phyloP scores from a whole-genome alignment of 257 asterid species.

The Fraxinus excelsior region DNA sequence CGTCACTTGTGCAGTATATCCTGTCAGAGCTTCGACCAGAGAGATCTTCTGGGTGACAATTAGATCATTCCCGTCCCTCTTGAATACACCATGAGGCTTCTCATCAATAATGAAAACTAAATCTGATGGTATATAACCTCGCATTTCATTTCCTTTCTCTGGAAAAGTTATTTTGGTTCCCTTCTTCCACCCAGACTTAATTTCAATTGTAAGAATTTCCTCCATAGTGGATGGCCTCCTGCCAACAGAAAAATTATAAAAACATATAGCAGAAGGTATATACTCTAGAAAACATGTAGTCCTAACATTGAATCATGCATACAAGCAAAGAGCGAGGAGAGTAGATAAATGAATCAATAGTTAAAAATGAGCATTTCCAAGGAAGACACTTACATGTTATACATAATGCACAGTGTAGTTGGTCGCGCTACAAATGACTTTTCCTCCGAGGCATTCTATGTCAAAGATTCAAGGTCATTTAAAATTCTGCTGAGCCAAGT shows the following conservation, averaged over 20 bases:
- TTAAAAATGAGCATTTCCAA: background rate
- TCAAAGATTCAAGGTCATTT: background rate
- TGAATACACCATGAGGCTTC: constrained; percentile 76
- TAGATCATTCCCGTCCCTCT: constrained; percentile 87
- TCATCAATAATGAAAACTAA: constrained; percentile 82
- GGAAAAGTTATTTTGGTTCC: constrained; percentile 95
- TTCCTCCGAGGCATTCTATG: background rate
- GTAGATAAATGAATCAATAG: background rate
- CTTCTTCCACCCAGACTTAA: constrained; percentile 97
- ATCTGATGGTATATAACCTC: constrained; percentile 80
- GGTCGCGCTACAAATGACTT: background rate
- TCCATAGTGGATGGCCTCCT: constrained; percentile 69
- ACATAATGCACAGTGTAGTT: background rate
- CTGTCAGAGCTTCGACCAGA: constrained; percentile 79
- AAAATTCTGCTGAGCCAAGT: background rate
- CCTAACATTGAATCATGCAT: background rate
- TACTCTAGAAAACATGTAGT: background rate
- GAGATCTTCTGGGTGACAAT: constrained; percentile 70
- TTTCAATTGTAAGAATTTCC: constrained; percentile 76
- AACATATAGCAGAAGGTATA: constrained; percentile 1
- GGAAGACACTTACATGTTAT: background rate
- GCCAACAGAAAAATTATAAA: constrained; percentile 20
- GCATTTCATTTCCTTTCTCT: constrained; percentile 81
- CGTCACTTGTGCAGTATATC: constrained; percentile 64
- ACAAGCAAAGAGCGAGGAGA: background rate